phyloP scores from a whole-genome alignment of 768 basidiomycete genomes.

The Naganishia vaughanmartiniae region DNA sequence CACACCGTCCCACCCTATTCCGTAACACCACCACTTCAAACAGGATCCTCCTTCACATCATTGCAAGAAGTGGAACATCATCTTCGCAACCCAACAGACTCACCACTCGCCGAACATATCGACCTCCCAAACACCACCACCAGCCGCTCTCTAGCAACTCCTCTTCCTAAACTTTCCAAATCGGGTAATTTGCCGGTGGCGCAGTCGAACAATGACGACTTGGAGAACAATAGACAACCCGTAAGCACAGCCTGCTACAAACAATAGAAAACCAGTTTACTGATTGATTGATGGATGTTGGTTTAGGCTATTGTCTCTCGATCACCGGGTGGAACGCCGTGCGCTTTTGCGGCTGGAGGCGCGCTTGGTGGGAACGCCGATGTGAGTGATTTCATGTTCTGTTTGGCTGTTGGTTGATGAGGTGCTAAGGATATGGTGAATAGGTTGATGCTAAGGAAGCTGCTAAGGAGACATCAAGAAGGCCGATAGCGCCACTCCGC shows the following conservation, averaged over 20 bases:
- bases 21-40: neutral
- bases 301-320: conserved; percentile 23
- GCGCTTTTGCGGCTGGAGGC: conserved; percentile 1
- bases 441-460: too few relatives aligned
- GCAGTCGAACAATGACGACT: neutral
- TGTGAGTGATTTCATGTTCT: neutral
- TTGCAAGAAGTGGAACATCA: conserved; percentile 15
- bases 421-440: neutral
- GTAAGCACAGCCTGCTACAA: conserved; percentile 9
- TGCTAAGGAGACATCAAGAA: neutral
- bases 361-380: conserved; percentile 13
- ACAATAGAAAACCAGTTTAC: conserved; percentile 5
- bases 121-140: neutral
- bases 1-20: neutral
- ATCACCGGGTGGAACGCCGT: conserved; percentile 2
- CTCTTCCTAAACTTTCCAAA: neutral
- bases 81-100: conserved; percentile 19
- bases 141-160: neutral
- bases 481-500: neutral
- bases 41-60: conserved; percentile 3
- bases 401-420: neutral
- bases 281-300: conserved; percentile 8
- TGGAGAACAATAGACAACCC: conserved; percentile 1
- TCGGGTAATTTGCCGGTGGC: neutral
- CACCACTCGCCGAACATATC: conserved; percentile 23